Evolutionary conservation across 2,329 filamentous ascomycete genomes (phyloP), one percentile per base, ranked within the genome.

Genomic region (Cucurbitaria berberidis): DNA sequence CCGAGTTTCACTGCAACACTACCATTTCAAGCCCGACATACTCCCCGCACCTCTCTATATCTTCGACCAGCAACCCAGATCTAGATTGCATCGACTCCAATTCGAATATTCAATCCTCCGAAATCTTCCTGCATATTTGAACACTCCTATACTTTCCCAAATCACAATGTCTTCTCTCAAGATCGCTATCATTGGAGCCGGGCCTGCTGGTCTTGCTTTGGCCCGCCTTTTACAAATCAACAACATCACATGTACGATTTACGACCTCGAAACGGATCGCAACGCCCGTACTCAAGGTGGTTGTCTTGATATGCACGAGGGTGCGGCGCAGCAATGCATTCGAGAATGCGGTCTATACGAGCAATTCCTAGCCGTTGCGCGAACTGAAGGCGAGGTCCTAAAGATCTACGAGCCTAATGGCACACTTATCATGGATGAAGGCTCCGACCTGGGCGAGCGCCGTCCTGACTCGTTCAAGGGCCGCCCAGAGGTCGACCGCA

Each of bases 221-320:
- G 82, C 81, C 16, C 77, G 80, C 8, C 75, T 86, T n/a, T 76
- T 86, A 10, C 72, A 78, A 39, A 62, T 75, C 8, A 71, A 76
- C 50, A 70, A 73, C 32, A 72, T 82, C 48, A 67, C 78, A 6
- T 74, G 76, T 47, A 80, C 76, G 2, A 69, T 86, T 15, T 86
- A 80, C 57, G 74, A 76, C 81, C 32, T 22, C 19, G 59, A 62
- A 16, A 5, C 27, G 5, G 51, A 55, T 19, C 45, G 46, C 27
- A 21, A 55, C 46, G 46, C 53, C 36, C 53, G 51, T 27, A 51
- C 55, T 29, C 62, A 66, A 49, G 56, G 69, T 35, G 82, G 83
- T 9, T 79, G 77, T 0, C 75, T 86, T 2, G 82, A 84, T 59
- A 68, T 85, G 8, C 82, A 84, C 53, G 75, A 75, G 1, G 63